Evolutionary conservation across 2,329 filamentous ascomycete genomes (phyloP), one percentile per base, ranked within the genome.

Genomic region (Aspergillus texensis): DNA sequence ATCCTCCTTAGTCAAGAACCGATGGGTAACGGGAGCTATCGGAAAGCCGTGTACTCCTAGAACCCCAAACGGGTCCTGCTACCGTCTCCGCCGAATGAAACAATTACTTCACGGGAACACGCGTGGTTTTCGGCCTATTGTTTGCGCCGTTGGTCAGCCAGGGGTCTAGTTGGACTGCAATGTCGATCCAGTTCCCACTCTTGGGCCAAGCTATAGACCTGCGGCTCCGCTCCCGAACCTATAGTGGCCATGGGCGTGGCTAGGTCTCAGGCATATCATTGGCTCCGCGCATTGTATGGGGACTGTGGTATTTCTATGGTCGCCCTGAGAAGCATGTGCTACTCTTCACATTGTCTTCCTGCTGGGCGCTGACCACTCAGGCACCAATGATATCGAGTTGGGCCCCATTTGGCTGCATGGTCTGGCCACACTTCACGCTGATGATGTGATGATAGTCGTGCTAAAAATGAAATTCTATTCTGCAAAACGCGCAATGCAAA

Each of bases 171-270:
- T 57, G 57, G 36, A 36, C 56, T 45, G 61, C 59, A 28, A 54
- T 62, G 65, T 63, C 60, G 67, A 68, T 68, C 67, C 56, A 28
- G 62, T 62, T 61, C 56, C 65, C 63, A 62, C 62, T 57, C 39
- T 52, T 43, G 48, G 50, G 46, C 57, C 65, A 62, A 64, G 65
- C 65, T 68, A 67, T 65, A 58, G 58, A 50, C 43, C 58, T 55
- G 28, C 63, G 65, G 65, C 58, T 57, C 57, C 58, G 63, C 34
- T 60, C 63, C 67, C 63, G 63, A 63, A 53, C 62, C 57, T 66
- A 66, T 66, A 64, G 62, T 60, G 56, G 61, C 60, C 52, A 62
- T 50, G 45, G 52, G 52, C 19, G 62, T 60, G 48, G 41, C 65
- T 57, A 57, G 46, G 21, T n/a, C 30, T 36, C 16, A 34, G 26